Evolutionary conservation across 768 basidiomycete genomes (phyloP).

Genomic region (Suillus hirtellus): DNA sequence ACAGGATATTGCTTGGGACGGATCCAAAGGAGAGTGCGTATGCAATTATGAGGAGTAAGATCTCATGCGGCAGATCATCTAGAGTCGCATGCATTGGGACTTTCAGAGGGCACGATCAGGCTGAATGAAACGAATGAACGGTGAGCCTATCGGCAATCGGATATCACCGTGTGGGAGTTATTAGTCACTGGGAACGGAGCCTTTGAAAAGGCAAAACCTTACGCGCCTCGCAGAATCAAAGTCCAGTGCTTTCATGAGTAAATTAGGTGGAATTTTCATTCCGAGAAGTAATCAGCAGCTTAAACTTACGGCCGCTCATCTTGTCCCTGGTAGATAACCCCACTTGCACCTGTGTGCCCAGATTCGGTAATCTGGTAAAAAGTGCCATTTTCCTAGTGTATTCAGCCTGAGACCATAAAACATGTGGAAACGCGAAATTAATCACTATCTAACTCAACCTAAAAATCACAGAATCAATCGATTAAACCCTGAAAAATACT

Average conservation of each 20-base stretch:
- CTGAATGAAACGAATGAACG: not conserved
- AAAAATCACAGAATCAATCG: not conserved
- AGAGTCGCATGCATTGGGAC: conserved; percentile 12
- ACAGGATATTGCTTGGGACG: conserved; percentile 24
- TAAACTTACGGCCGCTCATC: not conserved
- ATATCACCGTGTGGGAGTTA: not conserved
- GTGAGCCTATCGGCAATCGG: not conserved
- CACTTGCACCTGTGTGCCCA: not conserved
- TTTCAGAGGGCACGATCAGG: not conserved
- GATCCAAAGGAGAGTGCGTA: conserved; percentile 16
- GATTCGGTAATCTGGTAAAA: not conserved
- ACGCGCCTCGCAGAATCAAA: not conserved
- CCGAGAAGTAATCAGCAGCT: not conserved
- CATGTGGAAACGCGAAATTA: conserved; percentile 9
- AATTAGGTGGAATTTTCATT: not conserved
- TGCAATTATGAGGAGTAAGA: conserved; percentile 21
- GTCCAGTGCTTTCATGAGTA: not conserved
- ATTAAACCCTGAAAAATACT: not conserved
- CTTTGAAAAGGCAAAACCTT: conserved; percentile 4
- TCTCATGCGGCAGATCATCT: conserved; percentile 25
- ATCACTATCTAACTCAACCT: conserved; percentile 31
- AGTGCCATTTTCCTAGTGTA: not conserved
- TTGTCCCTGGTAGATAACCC: not conserved
- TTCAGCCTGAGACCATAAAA: not conserved
- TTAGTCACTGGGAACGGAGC: not conserved